These are phyloP conservation scores for Aureococcus anophagefferens DNA, from an alignment of 108 stramenopile genomes.

Conservation along the genomic window DNA sequence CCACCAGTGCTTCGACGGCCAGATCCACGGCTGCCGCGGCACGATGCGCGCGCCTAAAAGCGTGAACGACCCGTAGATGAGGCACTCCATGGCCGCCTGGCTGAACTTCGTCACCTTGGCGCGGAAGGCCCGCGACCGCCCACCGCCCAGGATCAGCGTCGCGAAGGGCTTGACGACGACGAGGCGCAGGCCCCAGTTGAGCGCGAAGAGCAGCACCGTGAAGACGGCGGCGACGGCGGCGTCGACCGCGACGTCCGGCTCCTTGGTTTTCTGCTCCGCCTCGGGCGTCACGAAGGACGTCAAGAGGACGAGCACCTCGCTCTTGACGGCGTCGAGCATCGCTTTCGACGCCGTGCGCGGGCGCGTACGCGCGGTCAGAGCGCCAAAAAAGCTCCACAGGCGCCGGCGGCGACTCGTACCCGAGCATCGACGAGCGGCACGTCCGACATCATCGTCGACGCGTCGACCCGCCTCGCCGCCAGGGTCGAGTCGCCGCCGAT, in stretches of 20 bases:
- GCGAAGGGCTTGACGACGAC: conserved; percentile 8
- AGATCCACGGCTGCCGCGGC: conserved; percentile 12
- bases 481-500: no score
- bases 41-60: conserved; percentile 7
- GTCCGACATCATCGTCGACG: no score
- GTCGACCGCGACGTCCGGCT: neutral
- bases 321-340: no score
- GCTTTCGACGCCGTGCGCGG: no score
- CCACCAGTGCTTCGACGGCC: conserved; percentile 20
- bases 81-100: conserved; percentile 14
- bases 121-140: neutral
- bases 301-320: no score
- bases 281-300: no score
- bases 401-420: no score
- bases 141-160: neutral
- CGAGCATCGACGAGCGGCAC: no score
- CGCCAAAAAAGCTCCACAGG: no score
- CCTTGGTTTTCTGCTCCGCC: no score
- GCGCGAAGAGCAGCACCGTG: neutral
- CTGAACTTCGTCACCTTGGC: conserved; percentile 13
- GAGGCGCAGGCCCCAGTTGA: conserved; percentile 13
- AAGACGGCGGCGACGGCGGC: neutral
- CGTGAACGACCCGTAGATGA: conserved; percentile 12
- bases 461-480: no score
- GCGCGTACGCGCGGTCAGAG: no score